Evolutionary conservation across 148 eudicot species (phyloP).

Genomic region (Vaccinium darrowii): DNA sequence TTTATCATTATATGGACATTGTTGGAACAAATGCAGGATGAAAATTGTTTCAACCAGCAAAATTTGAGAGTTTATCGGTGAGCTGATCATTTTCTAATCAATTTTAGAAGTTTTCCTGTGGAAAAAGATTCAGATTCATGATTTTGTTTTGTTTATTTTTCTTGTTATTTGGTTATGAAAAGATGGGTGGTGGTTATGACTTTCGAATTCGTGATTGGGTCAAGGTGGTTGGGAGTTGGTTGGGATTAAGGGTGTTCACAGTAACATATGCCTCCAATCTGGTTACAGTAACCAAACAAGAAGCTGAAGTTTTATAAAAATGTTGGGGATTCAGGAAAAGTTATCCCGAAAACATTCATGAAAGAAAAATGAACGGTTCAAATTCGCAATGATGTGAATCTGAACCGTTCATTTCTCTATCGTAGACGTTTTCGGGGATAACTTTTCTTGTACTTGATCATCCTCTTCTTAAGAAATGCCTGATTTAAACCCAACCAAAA

Average conservation of each 20-base stretch:
- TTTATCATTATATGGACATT: background rate
- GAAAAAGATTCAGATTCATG: background rate
- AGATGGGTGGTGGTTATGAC: constrained; percentile 2
- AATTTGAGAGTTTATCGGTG: background rate
- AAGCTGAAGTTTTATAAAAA: background rate
- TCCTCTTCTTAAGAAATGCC: background rate
- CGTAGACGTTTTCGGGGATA: too few relatives aligned
- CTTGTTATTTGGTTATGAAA: background rate
- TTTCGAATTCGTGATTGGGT: background rate
- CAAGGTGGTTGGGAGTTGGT: constrained; percentile 2
- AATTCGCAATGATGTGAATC: too few relatives aligned
- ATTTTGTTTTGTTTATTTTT: background rate
- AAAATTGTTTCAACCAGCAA: background rate
- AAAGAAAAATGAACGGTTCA: too few relatives aligned
- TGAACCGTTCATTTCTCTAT: too few relatives aligned
- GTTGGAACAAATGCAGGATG: background rate
- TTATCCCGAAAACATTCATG: too few relatives aligned
- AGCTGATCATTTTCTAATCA: background rate
- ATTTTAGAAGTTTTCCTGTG: background rate
- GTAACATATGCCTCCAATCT: background rate
- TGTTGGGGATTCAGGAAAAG: too few relatives aligned
- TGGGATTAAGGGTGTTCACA: background rate
- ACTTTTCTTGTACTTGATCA: too few relatives aligned
- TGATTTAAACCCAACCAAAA: background rate
- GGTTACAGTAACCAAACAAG: background rate